Evolutionary conservation across 768 basidiomycete genomes (phyloP), one percentile per base, ranked within the genome.

Genomic region (Phlegmacium glaucopus): DNA sequence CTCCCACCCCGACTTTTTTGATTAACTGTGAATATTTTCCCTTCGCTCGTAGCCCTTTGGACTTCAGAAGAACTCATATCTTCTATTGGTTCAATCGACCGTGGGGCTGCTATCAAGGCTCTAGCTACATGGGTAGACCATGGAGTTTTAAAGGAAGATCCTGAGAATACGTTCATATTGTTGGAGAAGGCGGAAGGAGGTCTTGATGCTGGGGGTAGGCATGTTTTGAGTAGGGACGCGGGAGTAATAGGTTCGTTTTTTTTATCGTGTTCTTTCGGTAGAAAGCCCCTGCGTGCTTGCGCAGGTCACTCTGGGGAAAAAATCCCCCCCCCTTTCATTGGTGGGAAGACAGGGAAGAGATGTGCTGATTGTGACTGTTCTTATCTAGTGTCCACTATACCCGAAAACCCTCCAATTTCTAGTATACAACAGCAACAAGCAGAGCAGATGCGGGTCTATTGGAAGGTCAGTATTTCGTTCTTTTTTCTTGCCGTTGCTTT

Each of bases 371-470:
- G n/a, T n/a, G n/a, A n/a, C n/a, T n/a, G n/a, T n/a, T n/a, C n/a
- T 12, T 5, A 10, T 39, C 11, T 42, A 61, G 65, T 54, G 26
- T 58, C 64, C 1, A 63, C 64, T 28, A 64, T 67, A 3, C 61
- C 66, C 2, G 78, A 81, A 22, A 57, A 72, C 10, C 70, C 77
- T 1, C 69, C 82, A 0, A 64, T 83, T 10, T 63, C 79, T 28
- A 77, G 74, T 16, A 69, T 75, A 9, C 83, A 90, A 51, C 87
- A 90, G 38, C 85, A 87, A 37, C 83, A 90, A 59, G 82, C 83
- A 0, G 87, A 90, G 57, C 87, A 93, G 67, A 90, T 94, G 85
- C 79, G 74, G 50, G 76, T 92, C 1, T 90, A 85, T 62, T 94
- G 91, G 91, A 91, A 89, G 81, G 90, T 71, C 40, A 35, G 25